phyloP scores from a whole-genome alignment of 202 grass and related monocot genomes.

The Setaria viridis region DNA sequence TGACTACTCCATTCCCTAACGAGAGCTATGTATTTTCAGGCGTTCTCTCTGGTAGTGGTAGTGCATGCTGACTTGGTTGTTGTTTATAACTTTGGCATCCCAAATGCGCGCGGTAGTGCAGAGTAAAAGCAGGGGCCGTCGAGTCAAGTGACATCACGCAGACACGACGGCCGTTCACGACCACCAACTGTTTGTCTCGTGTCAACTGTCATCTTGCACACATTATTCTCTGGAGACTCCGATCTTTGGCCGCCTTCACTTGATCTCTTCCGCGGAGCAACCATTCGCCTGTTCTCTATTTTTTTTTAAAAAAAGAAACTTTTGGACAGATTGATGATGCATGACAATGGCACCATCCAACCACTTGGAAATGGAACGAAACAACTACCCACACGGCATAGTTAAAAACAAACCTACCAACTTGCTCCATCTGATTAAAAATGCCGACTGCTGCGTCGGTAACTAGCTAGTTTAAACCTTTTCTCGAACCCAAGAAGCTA shows the following conservation, averaged over 20 bases:
- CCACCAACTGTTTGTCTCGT: not conserved
- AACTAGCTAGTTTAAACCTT: not conserved
- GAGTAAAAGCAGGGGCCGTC: not conserved
- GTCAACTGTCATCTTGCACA: conserved; percentile 6
- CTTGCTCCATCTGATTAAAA: not conserved
- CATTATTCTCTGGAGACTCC: conserved; percentile 14
- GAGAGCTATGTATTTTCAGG: not conserved
- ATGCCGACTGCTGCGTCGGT: not conserved
- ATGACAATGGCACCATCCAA: not conserved
- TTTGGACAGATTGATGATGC: not conserved
- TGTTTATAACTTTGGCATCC: not conserved
- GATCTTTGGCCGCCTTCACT: conserved; percentile 26
- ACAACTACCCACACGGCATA: not conserved
- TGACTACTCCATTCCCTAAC: too few relatives aligned
- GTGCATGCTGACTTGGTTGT: not conserved
- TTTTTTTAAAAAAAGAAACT: not conserved
- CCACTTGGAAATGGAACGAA: not conserved
- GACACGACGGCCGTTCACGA: not conserved
- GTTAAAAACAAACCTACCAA: not conserved
- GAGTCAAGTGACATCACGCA: conserved; percentile 13
- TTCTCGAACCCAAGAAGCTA: not conserved
- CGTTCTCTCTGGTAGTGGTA: not conserved
- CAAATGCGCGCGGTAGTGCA: not conserved
- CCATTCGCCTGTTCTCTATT: not conserved
- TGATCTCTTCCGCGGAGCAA: conserved; percentile 8